Conservation (phyloP, 768 basidiomycete genomes). For the Leccinum longicurvipes region DNA sequence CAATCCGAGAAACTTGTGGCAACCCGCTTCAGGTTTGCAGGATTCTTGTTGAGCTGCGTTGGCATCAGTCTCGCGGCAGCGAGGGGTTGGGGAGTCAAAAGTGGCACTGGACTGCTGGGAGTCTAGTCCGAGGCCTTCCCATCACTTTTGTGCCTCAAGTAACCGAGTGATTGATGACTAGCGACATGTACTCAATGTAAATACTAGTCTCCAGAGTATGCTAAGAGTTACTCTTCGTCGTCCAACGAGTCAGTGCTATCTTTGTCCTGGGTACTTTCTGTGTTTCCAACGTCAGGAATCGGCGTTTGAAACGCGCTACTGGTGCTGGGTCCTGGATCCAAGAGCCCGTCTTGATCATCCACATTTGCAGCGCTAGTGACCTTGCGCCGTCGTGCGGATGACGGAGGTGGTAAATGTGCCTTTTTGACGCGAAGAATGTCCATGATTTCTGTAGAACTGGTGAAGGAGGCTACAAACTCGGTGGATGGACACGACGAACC, state of each 20-base stretch:
- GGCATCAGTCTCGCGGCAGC: conserved; percentile 75
- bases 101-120: conserved; percentile 63
- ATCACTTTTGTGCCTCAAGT: not conserved
- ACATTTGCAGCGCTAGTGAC: conserved; percentile 51
- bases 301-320: conserved; percentile 28
- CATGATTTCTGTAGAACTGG: conserved; percentile 59
- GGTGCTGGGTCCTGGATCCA: conserved; percentile 18
- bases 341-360: conserved; percentile 36
- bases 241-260: conserved; percentile 16
- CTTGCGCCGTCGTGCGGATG: conserved; percentile 44
- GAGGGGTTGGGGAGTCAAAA: conserved; percentile 64
- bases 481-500: conserved; percentile 41
- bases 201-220: not conserved
- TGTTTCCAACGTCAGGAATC: conserved; percentile 9
- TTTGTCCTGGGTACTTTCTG: conserved; percentile 15
- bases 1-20: not conserved
- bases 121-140: conserved; percentile 41
- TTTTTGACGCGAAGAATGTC: conserved; percentile 77
- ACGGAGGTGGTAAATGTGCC: conserved; percentile 46
- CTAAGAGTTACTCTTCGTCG: conserved; percentile 13
- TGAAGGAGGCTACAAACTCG: conserved; percentile 5
- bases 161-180: not conserved
- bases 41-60: conserved; percentile 79
- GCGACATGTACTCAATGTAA: conserved; percentile 2
- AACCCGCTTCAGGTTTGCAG: conserved; percentile 57